phyloP scores from a whole-genome alignment of 148 eudicot species.

The Rhododendron vialii region DNA sequence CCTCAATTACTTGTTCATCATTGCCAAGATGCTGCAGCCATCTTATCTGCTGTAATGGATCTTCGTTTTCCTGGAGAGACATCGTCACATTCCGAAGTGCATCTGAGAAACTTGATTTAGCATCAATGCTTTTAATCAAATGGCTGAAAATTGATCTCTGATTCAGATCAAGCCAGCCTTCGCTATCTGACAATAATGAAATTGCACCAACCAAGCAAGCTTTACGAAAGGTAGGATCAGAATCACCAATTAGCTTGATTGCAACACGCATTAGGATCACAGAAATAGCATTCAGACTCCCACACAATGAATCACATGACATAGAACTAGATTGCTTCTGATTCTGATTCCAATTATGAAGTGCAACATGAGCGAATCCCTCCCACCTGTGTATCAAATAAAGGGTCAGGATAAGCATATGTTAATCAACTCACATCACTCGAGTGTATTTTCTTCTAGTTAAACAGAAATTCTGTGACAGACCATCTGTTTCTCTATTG shows the following conservation, averaged over 20 bases:
- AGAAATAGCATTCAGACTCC: slow-evolving; percentile 27
- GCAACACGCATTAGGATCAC: slow-evolving; percentile 58
- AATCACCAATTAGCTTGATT: slow-evolving; percentile 44
- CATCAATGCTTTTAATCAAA: slow-evolving; percentile 33
- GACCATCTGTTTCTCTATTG: background rate
- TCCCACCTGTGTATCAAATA: slow-evolving; percentile 65
- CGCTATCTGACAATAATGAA: slow-evolving; percentile 31
- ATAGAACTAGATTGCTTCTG: slow-evolving; percentile 8
- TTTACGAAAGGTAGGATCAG: slow-evolving; percentile 53
- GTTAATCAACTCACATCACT: background rate
- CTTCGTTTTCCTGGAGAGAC: slow-evolving; percentile 44
- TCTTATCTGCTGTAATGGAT: slow-evolving; percentile 49
- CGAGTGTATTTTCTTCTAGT: background rate
- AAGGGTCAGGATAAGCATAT: background rate
- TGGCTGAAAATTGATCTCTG: slow-evolving; percentile 43
- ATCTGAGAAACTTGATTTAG: slow-evolving; percentile 43
- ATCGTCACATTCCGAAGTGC: slow-evolving; percentile 31
- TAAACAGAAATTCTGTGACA: background rate
- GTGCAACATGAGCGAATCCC: slow-evolving; percentile 77
- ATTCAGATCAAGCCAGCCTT: slow-evolving; percentile 32
- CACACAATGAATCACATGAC: slow-evolving; percentile 9
- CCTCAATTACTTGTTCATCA: slow-evolving; percentile 10
- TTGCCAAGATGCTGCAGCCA: slow-evolving; percentile 54
- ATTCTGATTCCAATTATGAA: slow-evolving; percentile 49
- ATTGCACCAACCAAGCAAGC: slow-evolving; percentile 75